phyloP scores from a whole-genome alignment of 163 green algal species.

The Chlorella variabilis region DNA sequence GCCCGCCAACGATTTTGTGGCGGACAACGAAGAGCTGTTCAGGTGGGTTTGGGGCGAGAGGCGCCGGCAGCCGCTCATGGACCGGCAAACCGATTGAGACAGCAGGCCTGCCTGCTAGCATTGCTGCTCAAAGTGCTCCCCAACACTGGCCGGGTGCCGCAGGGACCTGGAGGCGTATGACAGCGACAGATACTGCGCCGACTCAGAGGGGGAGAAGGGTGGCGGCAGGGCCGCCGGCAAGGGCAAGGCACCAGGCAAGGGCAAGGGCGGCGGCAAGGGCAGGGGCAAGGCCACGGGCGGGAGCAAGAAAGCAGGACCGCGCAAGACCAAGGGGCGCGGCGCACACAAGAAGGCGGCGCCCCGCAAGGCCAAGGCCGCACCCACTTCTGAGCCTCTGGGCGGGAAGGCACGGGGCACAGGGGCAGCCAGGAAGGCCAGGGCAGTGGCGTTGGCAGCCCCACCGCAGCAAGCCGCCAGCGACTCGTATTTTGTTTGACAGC shows the following conservation, averaged over 20 bases:
- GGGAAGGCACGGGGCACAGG: too few species aligned
- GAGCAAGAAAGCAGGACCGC: not conserved
- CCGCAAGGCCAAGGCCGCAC: not conserved
- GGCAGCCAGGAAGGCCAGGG: too few species aligned
- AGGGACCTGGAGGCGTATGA: not conserved
- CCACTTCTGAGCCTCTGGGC: too few species aligned
- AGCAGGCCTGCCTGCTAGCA: too few species aligned
- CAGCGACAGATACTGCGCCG: not conserved
- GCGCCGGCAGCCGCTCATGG: too few species aligned
- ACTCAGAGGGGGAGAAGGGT: not conserved
- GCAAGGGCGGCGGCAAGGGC: too few species aligned
- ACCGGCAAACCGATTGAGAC: too few species aligned
- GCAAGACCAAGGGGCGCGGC: not conserved
- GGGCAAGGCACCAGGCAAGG: too few species aligned
- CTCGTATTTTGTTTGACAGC: too few species aligned
- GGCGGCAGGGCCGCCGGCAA: not conserved
- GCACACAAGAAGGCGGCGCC: not conserved
- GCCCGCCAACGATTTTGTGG: not conserved
- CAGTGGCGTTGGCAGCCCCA: too few species aligned
- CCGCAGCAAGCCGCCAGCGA: too few species aligned
- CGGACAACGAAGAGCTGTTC: constrained; percentile 10
- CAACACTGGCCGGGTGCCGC: not conserved
- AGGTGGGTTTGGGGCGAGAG: not conserved
- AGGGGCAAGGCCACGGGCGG: not conserved
- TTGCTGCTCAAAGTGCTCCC: too few species aligned